Conservation (phyloP, 208 protist species). For the Acanthamoeba royreba region DNA sequence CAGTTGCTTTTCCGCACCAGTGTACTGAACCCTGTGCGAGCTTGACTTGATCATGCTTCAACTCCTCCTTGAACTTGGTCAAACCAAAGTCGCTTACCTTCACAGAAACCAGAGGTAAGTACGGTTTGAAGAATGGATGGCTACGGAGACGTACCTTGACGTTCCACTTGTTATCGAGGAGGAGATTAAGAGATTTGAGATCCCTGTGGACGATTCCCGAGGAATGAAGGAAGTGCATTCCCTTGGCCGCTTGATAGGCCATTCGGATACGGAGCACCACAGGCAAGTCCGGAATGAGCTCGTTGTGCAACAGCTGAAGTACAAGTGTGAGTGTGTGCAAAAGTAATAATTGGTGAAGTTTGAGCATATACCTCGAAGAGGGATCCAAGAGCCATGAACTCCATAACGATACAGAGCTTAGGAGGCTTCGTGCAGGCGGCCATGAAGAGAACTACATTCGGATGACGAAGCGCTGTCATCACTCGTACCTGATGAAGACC, state of each 20-base stretch:
- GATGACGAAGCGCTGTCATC: constrained; percentile 55
- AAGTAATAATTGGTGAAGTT: too few species aligned
- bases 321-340: too few species aligned
- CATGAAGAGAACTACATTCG: constrained; percentile 69
- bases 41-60: background rate
- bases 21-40: background rate
- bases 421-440: constrained; percentile 30
- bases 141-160: background rate
- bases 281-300: background rate
- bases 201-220: background rate
- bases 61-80: background rate
- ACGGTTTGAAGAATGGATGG: background rate
- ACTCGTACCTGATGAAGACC: constrained; percentile 60
- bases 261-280: background rate
- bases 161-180: constrained; percentile 19
- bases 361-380: background rate
- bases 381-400: too few species aligned
- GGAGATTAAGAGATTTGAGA: background rate
- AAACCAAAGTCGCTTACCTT: constrained; percentile 23
- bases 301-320: background rate
- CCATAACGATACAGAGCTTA: background rate
- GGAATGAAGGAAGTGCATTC: background rate
- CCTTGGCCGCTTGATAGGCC: background rate
- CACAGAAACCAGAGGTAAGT: background rate
- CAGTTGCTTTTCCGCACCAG: background rate